phyloP scores from a whole-genome alignment of 768 basidiomycete species.

The Sarcomyxa edulis region DNA sequence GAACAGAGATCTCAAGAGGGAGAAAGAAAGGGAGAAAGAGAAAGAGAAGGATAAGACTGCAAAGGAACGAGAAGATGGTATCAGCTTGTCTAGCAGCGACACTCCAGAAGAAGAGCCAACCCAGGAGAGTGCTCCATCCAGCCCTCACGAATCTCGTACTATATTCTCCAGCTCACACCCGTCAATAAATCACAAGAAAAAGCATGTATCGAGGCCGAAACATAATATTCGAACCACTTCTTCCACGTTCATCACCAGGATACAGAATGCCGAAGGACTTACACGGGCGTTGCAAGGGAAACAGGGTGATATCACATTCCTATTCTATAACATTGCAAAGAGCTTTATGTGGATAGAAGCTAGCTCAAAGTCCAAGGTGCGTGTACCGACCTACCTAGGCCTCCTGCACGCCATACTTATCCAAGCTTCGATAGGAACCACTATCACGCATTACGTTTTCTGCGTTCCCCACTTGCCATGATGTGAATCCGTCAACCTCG shows the following conservation, averaged over 20 bases:
- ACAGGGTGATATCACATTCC: constrained; percentile 79
- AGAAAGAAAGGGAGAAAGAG: constrained; percentile 27
- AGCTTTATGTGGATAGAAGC: constrained; percentile 84
- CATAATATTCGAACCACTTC: constrained; percentile 88
- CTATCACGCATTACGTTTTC: constrained; percentile 82
- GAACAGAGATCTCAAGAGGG: constrained; percentile 61
- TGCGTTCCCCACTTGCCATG: constrained; percentile 85
- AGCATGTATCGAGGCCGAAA: constrained; percentile 65
- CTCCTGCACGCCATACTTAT: constrained; percentile 8
- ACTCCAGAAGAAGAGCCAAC: constrained; percentile 56
- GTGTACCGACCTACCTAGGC: constrained; percentile 7
- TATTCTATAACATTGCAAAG: constrained; percentile 87
- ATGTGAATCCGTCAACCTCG: constrained; percentile 76
- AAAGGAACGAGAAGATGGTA: constrained; percentile 60
- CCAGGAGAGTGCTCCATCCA: constrained; percentile 36
- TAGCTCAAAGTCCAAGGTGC: constrained; percentile 79
- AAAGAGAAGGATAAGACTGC: constrained; percentile 27
- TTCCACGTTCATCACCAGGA: constrained; percentile 86
- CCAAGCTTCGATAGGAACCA: constrained; percentile 57
- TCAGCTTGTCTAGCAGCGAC: constrained; percentile 80
- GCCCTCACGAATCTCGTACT: constrained; percentile 40
- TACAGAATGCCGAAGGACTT: constrained; percentile 78
- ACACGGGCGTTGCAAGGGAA: constrained; percentile 66
- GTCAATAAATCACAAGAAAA: constrained; percentile 53
- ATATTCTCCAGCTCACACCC: constrained; percentile 55